A percentile compares a stretch with the other conserved stretches of the same genome.
Evolutionary conservation across 2,329 filamentous ascomycete species (phyloP).

Genomic region (Hymenoscyphus infarciens): DNA sequence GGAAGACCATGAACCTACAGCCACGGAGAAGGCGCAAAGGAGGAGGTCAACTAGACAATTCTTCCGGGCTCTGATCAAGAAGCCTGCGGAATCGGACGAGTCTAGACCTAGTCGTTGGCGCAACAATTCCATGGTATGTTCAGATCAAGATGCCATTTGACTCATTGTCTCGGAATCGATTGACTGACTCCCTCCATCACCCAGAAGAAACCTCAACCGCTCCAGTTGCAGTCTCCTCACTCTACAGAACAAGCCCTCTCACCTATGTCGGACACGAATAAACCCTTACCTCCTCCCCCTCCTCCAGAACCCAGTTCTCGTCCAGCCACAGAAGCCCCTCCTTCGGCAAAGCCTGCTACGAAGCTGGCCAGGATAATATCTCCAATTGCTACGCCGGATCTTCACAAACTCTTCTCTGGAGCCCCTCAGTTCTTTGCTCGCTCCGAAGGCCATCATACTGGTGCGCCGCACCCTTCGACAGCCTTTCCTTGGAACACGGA

Average conservation of each 20-base stretch:
- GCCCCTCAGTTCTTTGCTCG: slow-evolving; percentile 68
- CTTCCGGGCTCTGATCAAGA: slow-evolving; percentile 34
- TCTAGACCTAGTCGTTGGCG: slow-evolving; percentile 21
- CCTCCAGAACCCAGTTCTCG: slow-evolving; percentile 40
- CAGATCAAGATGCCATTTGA: background rate
- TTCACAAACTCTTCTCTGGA: slow-evolving; percentile 71
- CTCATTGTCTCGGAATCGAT: background rate
- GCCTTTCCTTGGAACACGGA: slow-evolving; percentile 66
- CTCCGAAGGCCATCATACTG: slow-evolving; percentile 55
- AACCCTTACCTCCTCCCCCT: slow-evolving; percentile 54
- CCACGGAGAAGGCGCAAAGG: slow-evolving; percentile 29
- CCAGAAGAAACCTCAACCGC: slow-evolving; percentile 11
- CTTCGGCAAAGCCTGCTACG: slow-evolving; percentile 11
- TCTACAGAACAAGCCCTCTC: slow-evolving; percentile 16
- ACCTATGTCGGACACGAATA: slow-evolving; percentile 45
- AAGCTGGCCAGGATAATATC: slow-evolving; percentile 55
- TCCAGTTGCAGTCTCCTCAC: slow-evolving; percentile 12
- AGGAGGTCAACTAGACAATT: slow-evolving; percentile 36
- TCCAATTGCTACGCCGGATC: slow-evolving; percentile 53
- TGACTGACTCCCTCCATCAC: slow-evolving; percentile 6
- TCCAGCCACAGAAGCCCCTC: slow-evolving; percentile 39
- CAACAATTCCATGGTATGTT: slow-evolving; percentile 20
- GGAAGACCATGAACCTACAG: slow-evolving; percentile 15
- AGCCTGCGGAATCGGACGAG: slow-evolving; percentile 19
- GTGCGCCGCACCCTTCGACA: slow-evolving; percentile 58